Evolutionary conservation across 805 yeast species (phyloP).

Genomic region (Wilhelminamyces savonicus): DNA sequence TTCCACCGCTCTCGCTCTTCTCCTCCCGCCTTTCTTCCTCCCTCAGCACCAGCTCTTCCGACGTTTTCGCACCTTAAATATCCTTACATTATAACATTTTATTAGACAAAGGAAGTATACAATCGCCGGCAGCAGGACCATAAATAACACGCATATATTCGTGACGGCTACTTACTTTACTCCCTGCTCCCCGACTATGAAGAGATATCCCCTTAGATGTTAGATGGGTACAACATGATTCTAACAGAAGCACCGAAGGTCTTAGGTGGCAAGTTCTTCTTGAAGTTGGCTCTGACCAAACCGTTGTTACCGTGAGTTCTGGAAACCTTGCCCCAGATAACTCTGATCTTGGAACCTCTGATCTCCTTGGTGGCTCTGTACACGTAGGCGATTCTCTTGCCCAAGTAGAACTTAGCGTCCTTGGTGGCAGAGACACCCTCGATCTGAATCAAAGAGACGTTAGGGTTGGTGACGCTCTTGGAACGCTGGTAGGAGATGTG

Average conservation of each 20-base stretch:
- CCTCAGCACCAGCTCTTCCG: no score
- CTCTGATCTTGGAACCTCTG: conserved; percentile 98
- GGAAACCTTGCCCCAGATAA: conserved; percentile 98
- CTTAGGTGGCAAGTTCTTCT: conserved; percentile 98
- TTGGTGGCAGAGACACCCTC: conserved; percentile 91
- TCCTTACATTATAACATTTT: no score
- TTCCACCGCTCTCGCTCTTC: no score
- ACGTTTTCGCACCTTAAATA: no score
- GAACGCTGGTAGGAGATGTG: conserved; percentile 99
- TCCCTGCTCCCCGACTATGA: no score
- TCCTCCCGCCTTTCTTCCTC: no score
- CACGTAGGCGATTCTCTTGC: conserved; percentile 98
- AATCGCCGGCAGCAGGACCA: no score
- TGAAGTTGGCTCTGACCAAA: conserved; percentile 98
- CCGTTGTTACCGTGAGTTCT: conserved; percentile 99
- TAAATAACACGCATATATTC: no score
- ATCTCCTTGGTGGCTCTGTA: conserved; percentile 98
- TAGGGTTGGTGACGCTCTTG: conserved; percentile 96
- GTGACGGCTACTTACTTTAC: no score
- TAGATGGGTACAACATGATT: conserved; percentile 99
- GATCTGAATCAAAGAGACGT: conserved; percentile 91
- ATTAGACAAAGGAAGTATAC: no score
- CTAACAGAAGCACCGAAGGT: conserved; percentile 99
- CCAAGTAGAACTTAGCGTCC: conserved; percentile 98
- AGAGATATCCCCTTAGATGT: conserved; percentile 64